Base-by-base conservation (phyloP, 2,329 filamentous ascomycete species). In the Aureobasidium sp. region DNA sequence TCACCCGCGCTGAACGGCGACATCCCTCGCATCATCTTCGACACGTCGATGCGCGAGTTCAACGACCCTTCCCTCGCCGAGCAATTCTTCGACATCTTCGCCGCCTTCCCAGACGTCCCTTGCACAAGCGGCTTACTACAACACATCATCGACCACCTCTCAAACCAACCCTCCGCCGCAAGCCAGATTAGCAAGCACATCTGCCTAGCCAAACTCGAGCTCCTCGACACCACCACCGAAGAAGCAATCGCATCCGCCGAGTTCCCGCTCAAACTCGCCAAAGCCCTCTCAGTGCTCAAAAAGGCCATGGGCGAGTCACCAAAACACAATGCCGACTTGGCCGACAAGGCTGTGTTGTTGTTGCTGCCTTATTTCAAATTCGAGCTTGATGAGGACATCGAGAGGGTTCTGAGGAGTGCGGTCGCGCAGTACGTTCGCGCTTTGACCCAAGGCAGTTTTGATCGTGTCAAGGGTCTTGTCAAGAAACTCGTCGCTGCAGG, bases 1-100 rank as follows among this genome's bases (percentile, higher is more conserved):
- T 91, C 90, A 42, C 90, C 91, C 3, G 89, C 89, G 8, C 77
- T 96, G 58, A 88, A 86, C 56, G 93, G 93, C n/a, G 93, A 89
- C 14, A 95, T 98, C 60, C 90, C 93, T 2, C 79, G 90, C 53
- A 90, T 91, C 34, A 88, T 98, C 42, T 96, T 95, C 64, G 89
- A 95, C 63, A 82, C 88, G 19, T 85, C 90, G 5, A 83, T 83
- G 72, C 88, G 86, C 67, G 84, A 95, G 62, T 79, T 86, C 49
- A 82, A 84, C 66, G 61, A 60, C 34, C 70, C 82, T 1, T 72
- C 74, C 1, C 76, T 89, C 6, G 88, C 83, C 3, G 83, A 85
- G 62, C 72, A 79, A 19, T 95, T 96, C 70, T 97, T 93, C 69
- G 74, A 86, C 62, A 79, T 94, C 71, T 86, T 95, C 59, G 75